Evolutionary conservation across 2,329 filamentous ascomycete species (phyloP).

Genomic region (Aureobasidium sp.): DNA sequence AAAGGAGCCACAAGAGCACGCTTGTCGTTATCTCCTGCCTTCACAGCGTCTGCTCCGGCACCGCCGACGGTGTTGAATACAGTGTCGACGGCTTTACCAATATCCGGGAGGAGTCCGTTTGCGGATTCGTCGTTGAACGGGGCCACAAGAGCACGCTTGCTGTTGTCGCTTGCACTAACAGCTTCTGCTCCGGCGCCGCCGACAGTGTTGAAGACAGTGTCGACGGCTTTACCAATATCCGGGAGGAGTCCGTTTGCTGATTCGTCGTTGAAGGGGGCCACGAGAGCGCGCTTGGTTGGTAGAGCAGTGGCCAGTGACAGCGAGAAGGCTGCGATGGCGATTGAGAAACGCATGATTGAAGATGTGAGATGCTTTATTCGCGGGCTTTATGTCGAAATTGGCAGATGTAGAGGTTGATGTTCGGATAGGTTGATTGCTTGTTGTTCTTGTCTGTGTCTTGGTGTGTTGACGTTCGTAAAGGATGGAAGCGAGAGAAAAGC

Average conservation of each 20-base stretch:
- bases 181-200: not conserved
- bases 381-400: too few species aligned
- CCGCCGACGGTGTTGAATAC: not conserved
- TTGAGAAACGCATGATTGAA: not conserved
- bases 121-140: not conserved
- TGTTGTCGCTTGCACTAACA: not conserved
- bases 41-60: not conserved
- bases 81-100: not conserved
- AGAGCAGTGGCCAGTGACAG: not conserved
- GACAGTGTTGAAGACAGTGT: not conserved
- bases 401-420: not conserved
- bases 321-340: not conserved
- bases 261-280: not conserved
- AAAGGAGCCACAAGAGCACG: not conserved
- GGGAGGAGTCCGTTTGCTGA: not conserved
- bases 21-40: not conserved
- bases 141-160: not conserved
- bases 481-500: not conserved
- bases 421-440: not conserved
- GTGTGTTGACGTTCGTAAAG: too few species aligned
- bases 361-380: not conserved
- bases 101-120: not conserved
- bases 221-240: not conserved
- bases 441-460: too few species aligned
- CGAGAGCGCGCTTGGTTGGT: not conserved